Percentiles rank a stretch among this genome's conserved stretches.
phyloP scores from a whole-genome alignment of 768 basidiomycete genomes.

The Termitomyces sp. region DNA sequence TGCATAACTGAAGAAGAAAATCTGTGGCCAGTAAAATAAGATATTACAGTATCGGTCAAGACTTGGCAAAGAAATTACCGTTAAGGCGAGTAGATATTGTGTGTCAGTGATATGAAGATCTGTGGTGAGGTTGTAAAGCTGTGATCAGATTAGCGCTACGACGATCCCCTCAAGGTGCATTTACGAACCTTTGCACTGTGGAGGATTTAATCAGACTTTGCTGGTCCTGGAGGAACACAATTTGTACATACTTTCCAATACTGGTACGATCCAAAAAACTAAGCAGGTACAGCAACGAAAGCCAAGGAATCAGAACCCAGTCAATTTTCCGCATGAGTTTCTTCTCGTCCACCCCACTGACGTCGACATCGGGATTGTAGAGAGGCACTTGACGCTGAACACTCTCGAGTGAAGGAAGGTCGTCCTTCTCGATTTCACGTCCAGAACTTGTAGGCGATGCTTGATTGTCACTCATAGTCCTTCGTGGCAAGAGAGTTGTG shows the following conservation, averaged over 20 bases:
- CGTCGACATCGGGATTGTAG: slow-evolving; percentile 49
- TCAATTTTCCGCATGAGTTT: slow-evolving; percentile 70
- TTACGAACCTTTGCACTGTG: slow-evolving; percentile 39
- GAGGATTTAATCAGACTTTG: slow-evolving; percentile 4
- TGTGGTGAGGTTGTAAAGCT: slow-evolving; percentile 61
- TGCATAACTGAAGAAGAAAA: slow-evolving; percentile 60
- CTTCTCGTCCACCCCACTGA: slow-evolving; percentile 59
- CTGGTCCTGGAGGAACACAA: slow-evolving; percentile 12
- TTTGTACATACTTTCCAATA: slow-evolving; percentile 41
- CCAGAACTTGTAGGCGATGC: slow-evolving; percentile 10
- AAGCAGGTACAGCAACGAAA: slow-evolving; percentile 70
- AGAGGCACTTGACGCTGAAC: slow-evolving; percentile 18
- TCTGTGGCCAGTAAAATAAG: slow-evolving; percentile 11
- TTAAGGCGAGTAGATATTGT: slow-evolving; percentile 62
- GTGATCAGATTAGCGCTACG: slow-evolving; percentile 4
- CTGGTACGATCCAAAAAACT: slow-evolving; percentile 56
- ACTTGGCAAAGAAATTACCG: slow-evolving; percentile 28
- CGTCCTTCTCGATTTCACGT: slow-evolving; percentile 25
- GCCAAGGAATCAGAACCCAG: slow-evolving; percentile 60
- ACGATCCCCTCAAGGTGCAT: not conserved
- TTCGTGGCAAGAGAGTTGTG: slow-evolving; percentile 4
- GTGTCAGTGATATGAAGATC: slow-evolving; percentile 57
- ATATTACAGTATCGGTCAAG: not conserved
- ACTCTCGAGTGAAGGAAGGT: slow-evolving; percentile 16
- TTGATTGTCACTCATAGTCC: slow-evolving; percentile 8